phyloP scores from a whole-genome alignment of 2,329 filamentous ascomycete species.

The Graphilbum fragrans region DNA sequence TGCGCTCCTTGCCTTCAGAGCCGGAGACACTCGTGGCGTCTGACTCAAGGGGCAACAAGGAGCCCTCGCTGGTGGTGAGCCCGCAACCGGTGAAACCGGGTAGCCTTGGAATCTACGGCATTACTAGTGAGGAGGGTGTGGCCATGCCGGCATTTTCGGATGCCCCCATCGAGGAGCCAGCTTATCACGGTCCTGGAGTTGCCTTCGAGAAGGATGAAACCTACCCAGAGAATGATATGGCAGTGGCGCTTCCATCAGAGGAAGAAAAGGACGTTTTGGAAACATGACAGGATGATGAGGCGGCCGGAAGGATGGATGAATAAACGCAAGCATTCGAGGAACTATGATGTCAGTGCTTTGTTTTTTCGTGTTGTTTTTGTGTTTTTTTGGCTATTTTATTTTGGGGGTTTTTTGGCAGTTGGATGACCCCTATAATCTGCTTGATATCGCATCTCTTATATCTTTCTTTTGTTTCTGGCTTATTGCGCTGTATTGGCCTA shows the following conservation, averaged over 20 bases:
- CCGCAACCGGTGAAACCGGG: constrained; percentile 20
- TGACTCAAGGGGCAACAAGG: constrained; percentile 14
- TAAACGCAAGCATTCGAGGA: not conserved
- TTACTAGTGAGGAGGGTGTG: constrained; percentile 12
- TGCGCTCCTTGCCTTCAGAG: constrained; percentile 38
- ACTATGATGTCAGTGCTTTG: not conserved
- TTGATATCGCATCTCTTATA: too few relatives aligned
- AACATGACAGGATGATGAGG: not conserved
- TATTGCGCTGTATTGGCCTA: not conserved
- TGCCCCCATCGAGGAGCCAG: constrained; percentile 26
- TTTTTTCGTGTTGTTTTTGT: not conserved
- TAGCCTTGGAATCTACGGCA: constrained; percentile 13
- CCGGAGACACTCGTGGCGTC: too few relatives aligned
- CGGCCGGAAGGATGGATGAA: not conserved
- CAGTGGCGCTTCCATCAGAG: constrained; percentile 25
- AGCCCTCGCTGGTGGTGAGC: constrained; percentile 21
- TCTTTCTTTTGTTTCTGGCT: not conserved
- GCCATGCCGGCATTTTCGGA: constrained; percentile 2
- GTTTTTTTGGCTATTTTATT: not conserved
- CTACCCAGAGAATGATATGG: constrained; percentile 19
- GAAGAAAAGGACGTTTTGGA: constrained; percentile 27
- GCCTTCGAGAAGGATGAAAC: constrained; percentile 40
- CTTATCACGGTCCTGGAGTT: constrained; percentile 36
- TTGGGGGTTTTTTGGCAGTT: not conserved
- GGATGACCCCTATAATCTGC: too few relatives aligned